These are phyloP conservation scores for Incumbomyces lentus DNA, from an alignment of 2,329 filamentous ascomycete species.

Conservation along the genomic window DNA sequence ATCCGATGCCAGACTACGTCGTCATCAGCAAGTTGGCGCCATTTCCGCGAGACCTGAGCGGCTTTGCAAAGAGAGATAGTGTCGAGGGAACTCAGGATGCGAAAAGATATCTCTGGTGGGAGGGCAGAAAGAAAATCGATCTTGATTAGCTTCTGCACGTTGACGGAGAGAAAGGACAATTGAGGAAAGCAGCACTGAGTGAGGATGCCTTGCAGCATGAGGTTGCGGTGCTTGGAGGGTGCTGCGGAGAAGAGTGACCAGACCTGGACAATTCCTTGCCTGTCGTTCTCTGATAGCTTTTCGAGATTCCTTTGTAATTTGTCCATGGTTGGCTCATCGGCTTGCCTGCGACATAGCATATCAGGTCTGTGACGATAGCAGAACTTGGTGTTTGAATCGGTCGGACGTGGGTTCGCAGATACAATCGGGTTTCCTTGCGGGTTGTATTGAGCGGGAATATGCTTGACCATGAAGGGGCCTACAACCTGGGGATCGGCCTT, in stretches of 20 bases:
- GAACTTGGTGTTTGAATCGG: conserved; percentile 69
- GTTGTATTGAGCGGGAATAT: conserved; percentile 82
- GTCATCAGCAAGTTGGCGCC: conserved; percentile 86
- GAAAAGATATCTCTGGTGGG: conserved; percentile 82
- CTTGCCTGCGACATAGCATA: conserved; percentile 82
- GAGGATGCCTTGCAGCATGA: conserved; percentile 94
- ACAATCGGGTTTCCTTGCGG: conserved; percentile 46
- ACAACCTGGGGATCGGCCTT: conserved; percentile 68
- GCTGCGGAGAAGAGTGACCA: conserved; percentile 97
- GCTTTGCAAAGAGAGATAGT: conserved; percentile 92
- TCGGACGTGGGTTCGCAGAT: not conserved
- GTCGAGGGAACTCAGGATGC: conserved; percentile 85
- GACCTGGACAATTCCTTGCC: conserved; percentile 91
- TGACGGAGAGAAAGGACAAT: conserved; percentile 80
- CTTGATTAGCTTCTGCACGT: conserved; percentile 87
- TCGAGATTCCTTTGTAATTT: conserved; percentile 82
- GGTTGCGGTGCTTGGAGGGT: conserved; percentile 80
- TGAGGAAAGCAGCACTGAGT: conserved; percentile 97
- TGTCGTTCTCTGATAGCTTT: conserved; percentile 68
- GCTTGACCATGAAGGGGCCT: conserved; percentile 77
- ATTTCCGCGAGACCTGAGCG: conserved; percentile 80
- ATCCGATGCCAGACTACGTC: conserved; percentile 97
- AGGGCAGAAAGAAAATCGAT: conserved; percentile 91
- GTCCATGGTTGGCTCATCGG: conserved; percentile 93
- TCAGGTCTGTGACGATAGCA: conserved; percentile 94